Evolutionary conservation across 441 rosid species (phyloP), one percentile per base, ranked within the genome.

Genomic region (Francoa sonchifolia): DNA sequence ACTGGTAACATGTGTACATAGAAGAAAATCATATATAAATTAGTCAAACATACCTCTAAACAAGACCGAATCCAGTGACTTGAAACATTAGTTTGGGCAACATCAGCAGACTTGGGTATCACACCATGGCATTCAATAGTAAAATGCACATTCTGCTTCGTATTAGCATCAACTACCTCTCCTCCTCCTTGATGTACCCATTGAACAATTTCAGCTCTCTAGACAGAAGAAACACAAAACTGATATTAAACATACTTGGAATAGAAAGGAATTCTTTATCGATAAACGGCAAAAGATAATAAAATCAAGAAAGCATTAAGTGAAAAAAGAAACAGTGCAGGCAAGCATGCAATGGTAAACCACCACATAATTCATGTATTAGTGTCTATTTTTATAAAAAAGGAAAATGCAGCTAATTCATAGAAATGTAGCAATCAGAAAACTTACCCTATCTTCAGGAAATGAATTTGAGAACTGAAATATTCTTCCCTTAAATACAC

Each of bases 181-280:
- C 99, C 99, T 51, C 89, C 86, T 50, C 95, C 97, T 83, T 81
- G 82, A 60, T 62, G 57, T 57, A 92, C 74, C 99, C 99, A 92
- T 38, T 79, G 61, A 61, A 79, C 61, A 42, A 92, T 69, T 55
- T 92, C 89, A 44, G 76, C 73, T 71, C 79, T 76, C 99, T 92
- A 73, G 55, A 47, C 57, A 30, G 23, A 8, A 19, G 21, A 39
- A 20, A n/a, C 33, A 25, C 19, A 38, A 19, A 18, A 7, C 1
- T 23, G 32, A 11, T 13, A 12, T 41, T 40, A 14, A 5, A 39
- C 14, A 14, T 25, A 41, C 27, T 12, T 22, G 3, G 42, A 23
- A 39, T 13, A 14, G 13, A 21, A 11, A 9, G 12, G 29, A 39
- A 27, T n/a, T 22, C 14, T 3, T 13, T 8, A 28, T 4, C 6